Evolutionary conservation across 495 filamentous ascomycete species (phyloP).

Genomic region (Aspergillus steynii): DNA sequence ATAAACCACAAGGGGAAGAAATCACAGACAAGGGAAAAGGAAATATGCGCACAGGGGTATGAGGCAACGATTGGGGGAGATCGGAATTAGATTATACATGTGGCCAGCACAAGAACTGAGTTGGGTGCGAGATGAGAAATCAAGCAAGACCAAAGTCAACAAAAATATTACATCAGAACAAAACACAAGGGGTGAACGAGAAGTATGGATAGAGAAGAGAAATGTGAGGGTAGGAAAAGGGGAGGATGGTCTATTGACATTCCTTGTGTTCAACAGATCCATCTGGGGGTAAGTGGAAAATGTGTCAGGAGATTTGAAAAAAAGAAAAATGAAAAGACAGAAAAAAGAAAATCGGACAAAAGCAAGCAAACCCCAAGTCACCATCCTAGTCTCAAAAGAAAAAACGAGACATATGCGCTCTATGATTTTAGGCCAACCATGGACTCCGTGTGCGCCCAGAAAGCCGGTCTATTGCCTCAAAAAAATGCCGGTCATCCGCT

Average conservation of each 20-base stretch:
- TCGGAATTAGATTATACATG: constrained; percentile 35
- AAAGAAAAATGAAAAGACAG: constrained; percentile 3
- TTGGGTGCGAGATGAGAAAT: not conserved
- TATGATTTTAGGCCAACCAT: constrained; percentile 24
- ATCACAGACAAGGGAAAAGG: constrained; percentile 18
- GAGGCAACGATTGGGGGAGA: constrained; percentile 31
- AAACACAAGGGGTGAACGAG: constrained; percentile 24
- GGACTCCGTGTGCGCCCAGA: constrained; percentile 21
- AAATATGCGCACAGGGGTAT: constrained; percentile 29
- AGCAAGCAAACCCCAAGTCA: constrained; percentile 21
- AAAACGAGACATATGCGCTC: constrained; percentile 28
- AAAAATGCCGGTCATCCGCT: constrained; percentile 2
- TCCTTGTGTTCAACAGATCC: not conserved
- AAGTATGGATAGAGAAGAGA: constrained; percentile 18
- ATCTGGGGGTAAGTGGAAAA: not conserved
- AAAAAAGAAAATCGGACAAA: constrained; percentile 18
- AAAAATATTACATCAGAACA: constrained; percentile 25
- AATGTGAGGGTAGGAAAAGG: constrained; percentile 13
- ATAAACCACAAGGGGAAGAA: constrained; percentile 23
- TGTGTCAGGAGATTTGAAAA: not conserved
- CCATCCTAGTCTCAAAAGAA: constrained; percentile 19
- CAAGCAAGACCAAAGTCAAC: constrained; percentile 15
- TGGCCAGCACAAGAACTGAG: constrained; percentile 29
- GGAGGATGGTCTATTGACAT: not conserved
- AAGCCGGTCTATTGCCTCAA: constrained; percentile 21